Evolutionary conservation across 768 basidiomycete genomes (phyloP).

Genomic region (Gymnopilus dilepis): DNA sequence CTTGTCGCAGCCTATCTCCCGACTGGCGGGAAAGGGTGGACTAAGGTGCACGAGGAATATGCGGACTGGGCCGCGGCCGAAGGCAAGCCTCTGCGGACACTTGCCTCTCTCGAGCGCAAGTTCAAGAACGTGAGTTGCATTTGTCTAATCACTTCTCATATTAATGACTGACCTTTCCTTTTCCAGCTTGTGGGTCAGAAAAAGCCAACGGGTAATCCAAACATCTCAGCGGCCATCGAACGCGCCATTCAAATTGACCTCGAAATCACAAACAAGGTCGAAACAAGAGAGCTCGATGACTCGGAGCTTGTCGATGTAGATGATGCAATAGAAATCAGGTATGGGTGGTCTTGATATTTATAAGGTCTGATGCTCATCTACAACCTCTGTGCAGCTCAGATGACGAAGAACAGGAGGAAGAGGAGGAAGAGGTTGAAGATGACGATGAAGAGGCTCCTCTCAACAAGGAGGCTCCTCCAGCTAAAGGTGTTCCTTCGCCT

Average conservation of each 20-base stretch:
- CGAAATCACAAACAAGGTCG: constrained; percentile 30
- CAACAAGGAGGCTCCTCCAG: too few relatives aligned
- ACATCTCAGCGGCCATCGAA: constrained; percentile 26
- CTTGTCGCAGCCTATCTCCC: too few relatives aligned
- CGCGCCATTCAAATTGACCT: constrained; percentile 31
- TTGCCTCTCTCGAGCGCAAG: background rate
- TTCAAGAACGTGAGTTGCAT: background rate
- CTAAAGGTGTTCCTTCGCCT: too few relatives aligned
- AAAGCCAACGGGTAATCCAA: constrained; percentile 32
- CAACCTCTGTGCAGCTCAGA: too few relatives aligned
- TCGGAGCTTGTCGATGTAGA: constrained; percentile 14
- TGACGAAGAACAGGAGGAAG: too few relatives aligned
- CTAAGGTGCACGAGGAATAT: background rate
- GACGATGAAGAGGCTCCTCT: too few relatives aligned
- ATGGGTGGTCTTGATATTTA: too few relatives aligned
- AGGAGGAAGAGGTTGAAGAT: too few relatives aligned
- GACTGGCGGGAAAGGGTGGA: constrained; percentile 11
- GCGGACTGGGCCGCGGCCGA: constrained; percentile 2
- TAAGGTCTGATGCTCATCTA: too few relatives aligned
- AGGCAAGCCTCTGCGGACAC: background rate
- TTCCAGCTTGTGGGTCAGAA: constrained; percentile 19
- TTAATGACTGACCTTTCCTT: background rate
- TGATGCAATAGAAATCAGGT: background rate
- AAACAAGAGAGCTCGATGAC: constrained; percentile 28
- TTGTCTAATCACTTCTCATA: background rate